These are phyloP conservation scores for Sclerotinia borealis DNA, from an alignment of 2,329 filamentous ascomycete genomes.

Conservation along the genomic window DNA sequence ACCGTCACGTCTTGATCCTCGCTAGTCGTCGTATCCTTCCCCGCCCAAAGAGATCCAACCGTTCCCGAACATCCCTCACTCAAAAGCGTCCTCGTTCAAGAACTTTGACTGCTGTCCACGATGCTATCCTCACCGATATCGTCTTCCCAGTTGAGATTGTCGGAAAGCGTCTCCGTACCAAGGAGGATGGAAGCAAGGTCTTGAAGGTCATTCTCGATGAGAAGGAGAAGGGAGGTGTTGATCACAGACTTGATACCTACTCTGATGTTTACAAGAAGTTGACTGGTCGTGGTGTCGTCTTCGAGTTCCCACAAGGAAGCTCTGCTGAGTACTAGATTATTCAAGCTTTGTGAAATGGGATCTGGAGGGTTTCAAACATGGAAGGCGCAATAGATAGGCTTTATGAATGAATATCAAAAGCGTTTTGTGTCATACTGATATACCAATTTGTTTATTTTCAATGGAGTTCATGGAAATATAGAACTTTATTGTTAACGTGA, in stretches of 20 bases:
- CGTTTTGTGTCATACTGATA: slow-evolving; percentile 10
- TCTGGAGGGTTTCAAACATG: slow-evolving; percentile 5
- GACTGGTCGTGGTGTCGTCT: slow-evolving; percentile 92
- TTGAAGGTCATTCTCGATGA: slow-evolving; percentile 99
- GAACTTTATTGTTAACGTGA: not conserved
- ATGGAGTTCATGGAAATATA: not conserved
- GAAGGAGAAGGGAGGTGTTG: slow-evolving; percentile 99
- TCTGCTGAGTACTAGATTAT: slow-evolving; percentile 69
- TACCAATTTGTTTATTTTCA: slow-evolving; percentile 7
- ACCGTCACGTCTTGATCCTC: slow-evolving; percentile 98
- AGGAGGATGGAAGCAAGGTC: slow-evolving; percentile 97
- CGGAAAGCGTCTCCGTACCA: slow-evolving; percentile 96
- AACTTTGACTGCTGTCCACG: slow-evolving; percentile 97
- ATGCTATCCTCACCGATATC: slow-evolving; percentile 94
- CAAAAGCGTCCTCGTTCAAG: slow-evolving; percentile 98
- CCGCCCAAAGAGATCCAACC: slow-evolving; percentile 96
- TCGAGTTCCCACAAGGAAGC: slow-evolving; percentile 93
- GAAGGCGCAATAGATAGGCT: slow-evolving; percentile 11
- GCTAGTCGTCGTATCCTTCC: slow-evolving; percentile 98
- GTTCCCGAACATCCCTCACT: slow-evolving; percentile 90
- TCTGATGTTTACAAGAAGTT: slow-evolving; percentile 98
- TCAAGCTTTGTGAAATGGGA: slow-evolving; percentile 3
- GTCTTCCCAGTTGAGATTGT: slow-evolving; percentile 99
- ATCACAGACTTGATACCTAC: slow-evolving; percentile 99
- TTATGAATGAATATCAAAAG: slow-evolving; percentile 14